These are phyloP conservation scores for Cicer cuneatum DNA, from an alignment of 306 rosid genomes.

Conservation along the genomic window DNA sequence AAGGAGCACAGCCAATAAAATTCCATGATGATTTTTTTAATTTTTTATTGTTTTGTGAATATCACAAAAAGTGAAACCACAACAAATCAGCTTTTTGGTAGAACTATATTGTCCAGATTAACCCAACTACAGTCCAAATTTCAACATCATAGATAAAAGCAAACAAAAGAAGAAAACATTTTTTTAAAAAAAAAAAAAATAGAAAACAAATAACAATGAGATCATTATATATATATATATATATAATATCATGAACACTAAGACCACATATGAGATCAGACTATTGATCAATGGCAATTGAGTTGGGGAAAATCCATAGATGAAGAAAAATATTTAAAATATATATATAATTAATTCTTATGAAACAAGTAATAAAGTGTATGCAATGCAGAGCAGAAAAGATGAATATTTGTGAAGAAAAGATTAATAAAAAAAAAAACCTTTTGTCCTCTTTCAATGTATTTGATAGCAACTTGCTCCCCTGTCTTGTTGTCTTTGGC, in stretches of 20 bases:
- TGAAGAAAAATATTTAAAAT: not conserved
- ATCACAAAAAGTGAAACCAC: not conserved
- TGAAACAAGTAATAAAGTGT: no score
- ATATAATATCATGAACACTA: no score
- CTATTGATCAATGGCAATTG: not conserved
- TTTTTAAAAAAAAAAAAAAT: not conserved
- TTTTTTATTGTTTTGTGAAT: no score
- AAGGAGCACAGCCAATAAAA: not conserved
- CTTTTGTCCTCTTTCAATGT: constrained; percentile 85
- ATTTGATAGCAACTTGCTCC: constrained; percentile 91
- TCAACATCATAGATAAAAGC: not conserved
- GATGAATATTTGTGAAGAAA: no score
- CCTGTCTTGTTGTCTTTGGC: constrained; percentile 77
- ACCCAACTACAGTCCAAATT: not conserved
- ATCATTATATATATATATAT: not conserved
- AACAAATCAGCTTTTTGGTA: not conserved
- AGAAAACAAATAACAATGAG: not conserved
- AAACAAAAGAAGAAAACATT: no score
- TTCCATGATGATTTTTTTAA: not conserved
- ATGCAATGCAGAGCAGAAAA: no score
- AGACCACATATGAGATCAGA: no score
- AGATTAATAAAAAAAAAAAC: constrained; percentile 17
- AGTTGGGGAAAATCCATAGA: not conserved
- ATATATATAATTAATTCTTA: not conserved
- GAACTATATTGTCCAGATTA: not conserved